These are phyloP conservation scores for Bryoglossum gracile DNA, from an alignment of 495 filamentous ascomycete genomes.

Conservation along the genomic window DNA sequence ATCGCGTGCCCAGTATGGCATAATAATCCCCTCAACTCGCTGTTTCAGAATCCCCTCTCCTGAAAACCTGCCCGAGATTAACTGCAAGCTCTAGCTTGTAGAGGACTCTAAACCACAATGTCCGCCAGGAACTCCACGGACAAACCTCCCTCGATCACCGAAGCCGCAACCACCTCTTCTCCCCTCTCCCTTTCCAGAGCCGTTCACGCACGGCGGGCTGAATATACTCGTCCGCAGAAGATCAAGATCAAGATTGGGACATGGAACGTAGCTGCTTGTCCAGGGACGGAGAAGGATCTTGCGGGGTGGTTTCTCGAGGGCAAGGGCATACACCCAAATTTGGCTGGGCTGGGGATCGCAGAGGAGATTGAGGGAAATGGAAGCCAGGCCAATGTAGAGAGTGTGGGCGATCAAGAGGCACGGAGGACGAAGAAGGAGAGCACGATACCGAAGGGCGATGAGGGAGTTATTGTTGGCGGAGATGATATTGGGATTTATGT, in stretches of 20 bases:
- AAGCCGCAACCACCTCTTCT: conserved; percentile 13
- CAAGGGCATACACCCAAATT: conserved; percentile 54
- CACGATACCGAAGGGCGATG: conserved; percentile 30
- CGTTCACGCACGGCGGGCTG: conserved; percentile 62
- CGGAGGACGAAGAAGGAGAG: conserved; percentile 30
- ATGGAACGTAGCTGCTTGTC: conserved; percentile 88
- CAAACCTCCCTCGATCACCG: neutral
- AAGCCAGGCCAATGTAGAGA: conserved; percentile 30
- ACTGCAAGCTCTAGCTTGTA: neutral
- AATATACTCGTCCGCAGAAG: conserved; percentile 63
- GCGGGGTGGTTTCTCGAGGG: conserved; percentile 78
- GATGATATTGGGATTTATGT: conserved; percentile 82
- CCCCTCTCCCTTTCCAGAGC: conserved; percentile 37
- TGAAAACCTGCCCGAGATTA: no score
- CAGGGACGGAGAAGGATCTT: conserved; percentile 78
- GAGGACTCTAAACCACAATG: neutral
- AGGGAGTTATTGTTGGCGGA: conserved; percentile 34
- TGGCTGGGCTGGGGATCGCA: conserved; percentile 44
- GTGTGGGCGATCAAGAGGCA: conserved; percentile 35
- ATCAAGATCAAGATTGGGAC: conserved; percentile 81
- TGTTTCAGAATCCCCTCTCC: no score
- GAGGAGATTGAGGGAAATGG: conserved; percentile 23
- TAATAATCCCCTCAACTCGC: neutral
- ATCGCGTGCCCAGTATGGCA: neutral
- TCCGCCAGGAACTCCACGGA: conserved; percentile 12